Percentiles rank a stretch among this genome's conserved stretches.
Conservation (phyloP, 805 yeast genomes). For the Komagataella mondaviorum region DNA sequence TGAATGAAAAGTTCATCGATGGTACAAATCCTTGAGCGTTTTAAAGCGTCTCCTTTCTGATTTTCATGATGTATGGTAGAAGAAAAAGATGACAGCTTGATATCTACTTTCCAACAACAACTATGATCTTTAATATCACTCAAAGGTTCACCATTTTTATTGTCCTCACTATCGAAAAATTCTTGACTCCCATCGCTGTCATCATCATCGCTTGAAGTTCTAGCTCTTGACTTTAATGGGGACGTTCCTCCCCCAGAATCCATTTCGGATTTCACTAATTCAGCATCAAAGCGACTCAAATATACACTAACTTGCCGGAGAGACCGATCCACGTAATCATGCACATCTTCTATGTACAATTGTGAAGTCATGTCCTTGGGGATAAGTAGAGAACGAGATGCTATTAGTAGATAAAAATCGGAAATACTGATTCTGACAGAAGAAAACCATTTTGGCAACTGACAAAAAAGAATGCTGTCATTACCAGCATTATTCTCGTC, state of each 20-base stretch:
- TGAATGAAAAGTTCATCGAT: not conserved
- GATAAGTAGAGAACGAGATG: constrained; percentile 29
- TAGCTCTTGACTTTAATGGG: not conserved
- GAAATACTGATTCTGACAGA: constrained; percentile 8
- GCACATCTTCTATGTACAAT: constrained; percentile 17
- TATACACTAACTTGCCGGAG: constrained; percentile 3
- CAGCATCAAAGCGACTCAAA: not conserved
- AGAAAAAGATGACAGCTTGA: not conserved
- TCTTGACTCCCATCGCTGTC: not conserved
- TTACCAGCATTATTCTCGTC: not conserved
- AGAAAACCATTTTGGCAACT: constrained; percentile 21
- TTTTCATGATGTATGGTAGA: not conserved
- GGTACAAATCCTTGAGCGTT: not conserved
- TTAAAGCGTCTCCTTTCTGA: not conserved
- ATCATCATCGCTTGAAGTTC: not conserved
- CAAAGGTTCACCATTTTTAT: not conserved
- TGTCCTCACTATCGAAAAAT: not conserved
- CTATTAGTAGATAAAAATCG: constrained; percentile 15
- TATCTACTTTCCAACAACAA: not conserved
- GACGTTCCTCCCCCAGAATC: not conserved
- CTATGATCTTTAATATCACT: not conserved
- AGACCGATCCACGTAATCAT: constrained; percentile 20
- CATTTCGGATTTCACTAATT: not conserved
- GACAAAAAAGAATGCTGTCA: constrained; percentile 10
- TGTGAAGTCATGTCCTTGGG: constrained; percentile 22